Conservation (phyloP, 345 rosid genomes). For the Tarenaya hassleriana region DNA sequence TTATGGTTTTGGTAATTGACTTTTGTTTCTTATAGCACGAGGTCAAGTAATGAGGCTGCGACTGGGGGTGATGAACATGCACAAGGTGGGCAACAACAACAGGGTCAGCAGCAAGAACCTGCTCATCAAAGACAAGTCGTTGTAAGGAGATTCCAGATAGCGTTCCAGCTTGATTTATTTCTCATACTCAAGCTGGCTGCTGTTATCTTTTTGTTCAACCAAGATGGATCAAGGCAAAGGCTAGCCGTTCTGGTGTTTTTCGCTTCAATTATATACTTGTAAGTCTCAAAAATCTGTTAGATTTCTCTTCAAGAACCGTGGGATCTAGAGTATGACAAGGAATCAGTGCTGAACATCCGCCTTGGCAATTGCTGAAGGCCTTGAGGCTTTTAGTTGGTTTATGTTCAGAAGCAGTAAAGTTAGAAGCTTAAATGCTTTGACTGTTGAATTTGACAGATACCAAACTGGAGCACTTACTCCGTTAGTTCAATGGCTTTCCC, state of each 20-base stretch:
- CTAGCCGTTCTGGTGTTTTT: slow-evolving; percentile 74
- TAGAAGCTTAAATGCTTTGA: neutral
- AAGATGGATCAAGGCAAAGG: slow-evolving; percentile 96
- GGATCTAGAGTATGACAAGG: neutral
- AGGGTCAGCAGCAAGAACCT: slow-evolving; percentile 60
- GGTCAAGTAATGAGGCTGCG: slow-evolving; percentile 37
- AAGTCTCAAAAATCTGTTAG: slow-evolving; percentile 31
- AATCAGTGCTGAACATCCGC: no score
- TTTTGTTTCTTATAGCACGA: slow-evolving; percentile 18
- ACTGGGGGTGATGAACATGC: slow-evolving; percentile 37
- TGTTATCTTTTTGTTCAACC: slow-evolving; percentile 89
- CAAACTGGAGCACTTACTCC: slow-evolving; percentile 98
- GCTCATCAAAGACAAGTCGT: slow-evolving; percentile 66
- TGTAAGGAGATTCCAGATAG: slow-evolving; percentile 85
- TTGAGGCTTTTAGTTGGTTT: no score
- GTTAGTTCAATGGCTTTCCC: slow-evolving; percentile 81
- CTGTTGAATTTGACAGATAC: slow-evolving; percentile 44
- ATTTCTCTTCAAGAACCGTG: neutral
- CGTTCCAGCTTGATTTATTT: slow-evolving; percentile 83
- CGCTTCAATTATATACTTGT: slow-evolving; percentile 84
- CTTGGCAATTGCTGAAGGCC: no score
- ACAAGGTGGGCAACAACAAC: slow-evolving; percentile 43
- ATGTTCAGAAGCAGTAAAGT: neutral
- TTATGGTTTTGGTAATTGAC: no score
- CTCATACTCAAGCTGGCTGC: slow-evolving; percentile 91